Percentiles rank a stretch among this genome's conserved stretches.
Conservation (phyloP, 371 early-diverging fungal species). For the Mucor piriformis region DNA sequence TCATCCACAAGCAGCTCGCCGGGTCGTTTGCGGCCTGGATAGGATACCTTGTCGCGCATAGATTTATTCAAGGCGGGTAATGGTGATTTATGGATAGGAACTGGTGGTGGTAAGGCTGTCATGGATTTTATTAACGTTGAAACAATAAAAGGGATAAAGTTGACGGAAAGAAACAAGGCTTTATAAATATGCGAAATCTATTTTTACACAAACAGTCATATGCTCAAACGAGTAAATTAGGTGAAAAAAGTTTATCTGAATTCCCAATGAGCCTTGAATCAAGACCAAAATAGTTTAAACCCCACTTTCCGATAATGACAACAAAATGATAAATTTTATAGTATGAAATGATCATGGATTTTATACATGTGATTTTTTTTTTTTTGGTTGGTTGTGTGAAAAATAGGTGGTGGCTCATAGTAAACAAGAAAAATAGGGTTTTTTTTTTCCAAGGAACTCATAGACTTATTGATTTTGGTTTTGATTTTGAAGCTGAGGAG, state of each 20-base stretch:
- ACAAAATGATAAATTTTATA: background rate
- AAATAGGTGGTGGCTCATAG: background rate
- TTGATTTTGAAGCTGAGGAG: constrained; percentile 10
- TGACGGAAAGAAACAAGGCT: background rate
- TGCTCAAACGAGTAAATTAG: background rate
- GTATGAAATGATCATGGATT: background rate
- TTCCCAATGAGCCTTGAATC: background rate
- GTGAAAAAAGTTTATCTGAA: too few species aligned
- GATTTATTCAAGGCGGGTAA: background rate
- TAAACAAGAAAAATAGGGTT: background rate
- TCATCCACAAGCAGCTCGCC: background rate
- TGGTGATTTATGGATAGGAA: background rate
- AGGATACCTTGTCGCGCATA: background rate
- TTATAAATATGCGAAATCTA: background rate
- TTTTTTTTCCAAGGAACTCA: background rate
- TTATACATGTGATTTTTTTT: background rate
- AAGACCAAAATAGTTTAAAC: background rate
- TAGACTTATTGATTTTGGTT: constrained; percentile 7
- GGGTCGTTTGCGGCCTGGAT: background rate
- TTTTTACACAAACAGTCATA: background rate
- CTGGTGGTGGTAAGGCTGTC: background rate
- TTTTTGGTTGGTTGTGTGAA: background rate
- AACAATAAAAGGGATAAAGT: background rate
- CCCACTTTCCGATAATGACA: background rate
- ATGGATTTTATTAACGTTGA: background rate